These are phyloP conservation scores for Ophiostoma fasciatum DNA, from an alignment of 2,329 filamentous ascomycete species.

Conservation along the genomic window DNA sequence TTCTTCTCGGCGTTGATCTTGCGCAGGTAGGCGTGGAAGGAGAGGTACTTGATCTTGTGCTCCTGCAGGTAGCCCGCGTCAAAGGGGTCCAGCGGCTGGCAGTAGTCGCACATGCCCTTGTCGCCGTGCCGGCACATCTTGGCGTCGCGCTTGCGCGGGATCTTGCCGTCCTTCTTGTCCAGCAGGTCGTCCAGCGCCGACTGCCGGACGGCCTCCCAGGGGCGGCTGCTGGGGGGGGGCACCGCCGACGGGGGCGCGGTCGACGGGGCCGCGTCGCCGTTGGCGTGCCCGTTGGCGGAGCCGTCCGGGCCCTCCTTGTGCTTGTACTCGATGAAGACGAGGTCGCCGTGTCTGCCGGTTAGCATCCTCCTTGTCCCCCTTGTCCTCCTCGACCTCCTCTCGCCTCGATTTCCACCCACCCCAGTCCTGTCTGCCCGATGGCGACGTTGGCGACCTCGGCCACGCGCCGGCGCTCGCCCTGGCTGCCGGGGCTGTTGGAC, in stretches of 20 bases:
- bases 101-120: conserved; percentile 99
- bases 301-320: conserved; percentile 38
- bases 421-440: conserved; percentile 44
- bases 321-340: conserved; percentile 75
- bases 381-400: too few relatives aligned
- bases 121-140: conserved; percentile 92
- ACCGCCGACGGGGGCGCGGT: conserved; percentile 24
- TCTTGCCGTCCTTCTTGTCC: conserved; percentile 84
- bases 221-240: conserved; percentile 58
- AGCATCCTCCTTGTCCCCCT: too few relatives aligned
- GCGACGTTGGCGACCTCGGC: conserved; percentile 40
- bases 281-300: conserved; percentile 24
- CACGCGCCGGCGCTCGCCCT: conserved; percentile 41
- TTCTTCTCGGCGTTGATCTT: conserved; percentile 96
- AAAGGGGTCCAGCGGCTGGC: conserved; percentile 92
- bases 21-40: conserved; percentile 84
- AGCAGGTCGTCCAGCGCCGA: conserved; percentile 74
- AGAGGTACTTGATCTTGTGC: conserved; percentile 97
- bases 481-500: conserved; percentile 42
- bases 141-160: conserved; percentile 53
- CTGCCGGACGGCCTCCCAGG: conserved; percentile 86
- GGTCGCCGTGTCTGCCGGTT: conserved; percentile 60
- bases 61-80: conserved; percentile 77
- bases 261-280: conserved; percentile 15
- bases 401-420: conserved; percentile 29